Evolutionary conservation across 495 filamentous ascomycete species (phyloP).

Genomic region (Podospora didyma): DNA sequence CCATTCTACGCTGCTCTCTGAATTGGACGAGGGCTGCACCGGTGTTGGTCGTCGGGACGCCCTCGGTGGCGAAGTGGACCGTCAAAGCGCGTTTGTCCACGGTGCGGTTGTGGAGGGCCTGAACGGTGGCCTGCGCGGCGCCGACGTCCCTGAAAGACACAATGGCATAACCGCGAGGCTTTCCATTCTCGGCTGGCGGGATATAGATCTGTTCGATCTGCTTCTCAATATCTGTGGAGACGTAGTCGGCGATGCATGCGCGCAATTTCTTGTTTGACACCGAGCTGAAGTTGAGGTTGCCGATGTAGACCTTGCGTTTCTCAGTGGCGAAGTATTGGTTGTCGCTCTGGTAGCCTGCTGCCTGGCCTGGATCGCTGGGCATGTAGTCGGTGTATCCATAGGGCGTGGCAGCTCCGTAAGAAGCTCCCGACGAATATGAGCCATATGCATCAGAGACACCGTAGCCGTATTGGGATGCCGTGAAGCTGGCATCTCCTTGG

Average conservation of each 20-base stretch:
- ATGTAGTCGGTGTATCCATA: neutral
- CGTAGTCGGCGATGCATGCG: neutral
- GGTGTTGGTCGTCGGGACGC: neutral
- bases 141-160: neutral
- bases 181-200: neutral
- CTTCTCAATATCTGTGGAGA: neutral
- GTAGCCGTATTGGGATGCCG: neutral
- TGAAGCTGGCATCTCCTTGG: neutral
- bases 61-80: neutral
- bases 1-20: neutral
- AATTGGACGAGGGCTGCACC: neutral
- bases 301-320: neutral
- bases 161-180: neutral
- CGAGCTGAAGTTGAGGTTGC: neutral
- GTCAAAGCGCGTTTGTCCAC: neutral
- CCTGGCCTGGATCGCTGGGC: neutral
- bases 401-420: neutral
- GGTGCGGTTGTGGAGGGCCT: neutral
- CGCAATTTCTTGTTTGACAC: neutral
- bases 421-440: neutral
- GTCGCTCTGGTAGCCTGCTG: too few relatives aligned
- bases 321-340: neutral
- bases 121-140: neutral
- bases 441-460: neutral
- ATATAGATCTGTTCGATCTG: neutral